phyloP scores from a whole-genome alignment of 257 asterid genomes.

The Lycium barbarum region DNA sequence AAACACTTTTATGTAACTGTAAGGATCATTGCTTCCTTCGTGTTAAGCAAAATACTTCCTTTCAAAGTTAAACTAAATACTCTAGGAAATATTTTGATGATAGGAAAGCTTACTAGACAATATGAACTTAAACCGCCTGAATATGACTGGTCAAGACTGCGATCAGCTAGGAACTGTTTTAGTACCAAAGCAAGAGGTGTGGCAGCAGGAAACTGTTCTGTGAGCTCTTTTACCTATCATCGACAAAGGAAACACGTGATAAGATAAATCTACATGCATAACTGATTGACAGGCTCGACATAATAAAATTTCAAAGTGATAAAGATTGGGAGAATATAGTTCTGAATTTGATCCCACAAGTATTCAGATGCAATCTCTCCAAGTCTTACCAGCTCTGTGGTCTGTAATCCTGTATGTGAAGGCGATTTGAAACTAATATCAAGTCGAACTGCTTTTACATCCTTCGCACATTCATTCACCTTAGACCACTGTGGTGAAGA shows the following conservation, averaged over 20 bases:
- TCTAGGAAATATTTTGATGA: background rate
- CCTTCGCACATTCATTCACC: slow-evolving; percentile 50
- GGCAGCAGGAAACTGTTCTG: slow-evolving; percentile 90
- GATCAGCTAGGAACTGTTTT: slow-evolving; percentile 98
- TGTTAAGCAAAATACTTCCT: background rate
- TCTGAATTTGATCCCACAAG: slow-evolving; percentile 29
- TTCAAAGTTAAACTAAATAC: background rate
- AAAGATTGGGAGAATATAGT: slow-evolving; percentile 13
- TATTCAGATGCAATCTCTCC: slow-evolving; percentile 26
- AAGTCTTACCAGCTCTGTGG: slow-evolving; percentile 87
- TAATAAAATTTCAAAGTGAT: slow-evolving; percentile 16
- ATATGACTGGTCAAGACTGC: slow-evolving; percentile 95
- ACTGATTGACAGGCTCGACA: background rate
- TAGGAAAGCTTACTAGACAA: slow-evolving; percentile 75
- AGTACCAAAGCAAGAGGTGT: slow-evolving; percentile 91
- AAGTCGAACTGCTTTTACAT: slow-evolving; percentile 81
- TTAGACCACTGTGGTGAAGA: slow-evolving; percentile 52
- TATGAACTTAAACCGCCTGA: slow-evolving; percentile 98
- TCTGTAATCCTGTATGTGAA: slow-evolving; percentile 96
- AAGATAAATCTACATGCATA: slow-evolving; percentile 4
- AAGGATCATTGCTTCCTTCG: background rate
- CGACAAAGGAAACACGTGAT: background rate
- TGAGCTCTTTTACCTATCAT: slow-evolving; percentile 87
- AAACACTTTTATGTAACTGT: slow-evolving; percentile 7
- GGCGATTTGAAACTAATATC: slow-evolving; percentile 98